phyloP scores from a whole-genome alignment of 1,284 basidiomycete species.

The Leccinum pachyderme region DNA sequence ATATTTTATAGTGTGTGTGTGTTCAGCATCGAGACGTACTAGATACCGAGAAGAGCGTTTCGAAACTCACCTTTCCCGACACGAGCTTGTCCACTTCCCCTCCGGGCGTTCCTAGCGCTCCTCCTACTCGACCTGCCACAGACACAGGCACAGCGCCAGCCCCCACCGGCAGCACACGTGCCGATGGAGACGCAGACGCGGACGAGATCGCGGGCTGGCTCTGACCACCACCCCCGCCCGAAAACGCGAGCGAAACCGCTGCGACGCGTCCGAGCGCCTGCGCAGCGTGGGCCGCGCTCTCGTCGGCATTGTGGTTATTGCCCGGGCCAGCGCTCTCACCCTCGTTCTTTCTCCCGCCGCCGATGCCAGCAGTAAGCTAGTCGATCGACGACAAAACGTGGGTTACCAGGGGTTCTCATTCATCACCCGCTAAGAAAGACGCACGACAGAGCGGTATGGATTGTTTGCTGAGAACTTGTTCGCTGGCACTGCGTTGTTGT shows the following conservation, averaged over 20 bases:
- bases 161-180: too few relatives aligned
- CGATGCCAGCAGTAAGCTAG: neutral
- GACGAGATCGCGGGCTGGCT: neutral
- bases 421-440: too few relatives aligned
- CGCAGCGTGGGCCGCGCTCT: neutral
- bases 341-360: neutral
- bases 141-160: neutral
- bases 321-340: neutral
- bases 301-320: neutral
- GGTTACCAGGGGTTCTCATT: too few relatives aligned
- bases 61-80: neutral
- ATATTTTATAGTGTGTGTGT: too few relatives aligned
- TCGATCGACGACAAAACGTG: too few relatives aligned
- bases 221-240: conserved; percentile 14
- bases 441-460: conserved; percentile 23
- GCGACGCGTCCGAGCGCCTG: conserved; percentile 46
- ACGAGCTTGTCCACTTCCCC: neutral
- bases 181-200: too few relatives aligned
- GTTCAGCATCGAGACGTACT: too few relatives aligned
- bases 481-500: neutral
- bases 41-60: too few relatives aligned
- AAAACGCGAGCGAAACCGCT: conserved; percentile 47
- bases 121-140: neutral
- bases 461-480: conserved; percentile 22
- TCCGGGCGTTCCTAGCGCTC: neutral